These are phyloP conservation scores for Puccinia polysora DNA, from an alignment of 1,284 basidiomycete genomes.

Conservation along the genomic window DNA sequence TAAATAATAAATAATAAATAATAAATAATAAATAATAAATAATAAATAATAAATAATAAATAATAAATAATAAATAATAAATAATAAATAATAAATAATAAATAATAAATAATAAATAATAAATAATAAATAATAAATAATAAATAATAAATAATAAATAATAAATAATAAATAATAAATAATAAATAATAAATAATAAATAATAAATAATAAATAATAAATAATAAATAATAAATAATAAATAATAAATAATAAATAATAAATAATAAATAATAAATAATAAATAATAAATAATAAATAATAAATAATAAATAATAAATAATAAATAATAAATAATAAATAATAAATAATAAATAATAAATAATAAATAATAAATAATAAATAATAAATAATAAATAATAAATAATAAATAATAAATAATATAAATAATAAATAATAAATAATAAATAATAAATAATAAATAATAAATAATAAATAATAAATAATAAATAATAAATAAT, in stretches of 20 bases:
- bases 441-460: not conserved
- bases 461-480: not conserved
- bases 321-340: too few relatives aligned
- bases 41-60: not conserved
- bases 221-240: not conserved
- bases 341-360: not conserved
- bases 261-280: not conserved
- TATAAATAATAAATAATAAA: not conserved
- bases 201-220: conserved; percentile 2
- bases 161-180: not conserved
- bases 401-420: not conserved
- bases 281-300: not conserved
- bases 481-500: not conserved
- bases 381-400: not conserved
- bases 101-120: not conserved
- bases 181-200: not conserved
- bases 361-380: not conserved
- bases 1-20: not conserved
- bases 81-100: not conserved
- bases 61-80: not conserved
- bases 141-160: not conserved
- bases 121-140: not conserved
- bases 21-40: not conserved
- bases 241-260: not conserved
- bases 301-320: not conserved